Evolutionary conservation across 192 early-diverging fungal species (phyloP).

Genomic region (Piromyces finnis): DNA sequence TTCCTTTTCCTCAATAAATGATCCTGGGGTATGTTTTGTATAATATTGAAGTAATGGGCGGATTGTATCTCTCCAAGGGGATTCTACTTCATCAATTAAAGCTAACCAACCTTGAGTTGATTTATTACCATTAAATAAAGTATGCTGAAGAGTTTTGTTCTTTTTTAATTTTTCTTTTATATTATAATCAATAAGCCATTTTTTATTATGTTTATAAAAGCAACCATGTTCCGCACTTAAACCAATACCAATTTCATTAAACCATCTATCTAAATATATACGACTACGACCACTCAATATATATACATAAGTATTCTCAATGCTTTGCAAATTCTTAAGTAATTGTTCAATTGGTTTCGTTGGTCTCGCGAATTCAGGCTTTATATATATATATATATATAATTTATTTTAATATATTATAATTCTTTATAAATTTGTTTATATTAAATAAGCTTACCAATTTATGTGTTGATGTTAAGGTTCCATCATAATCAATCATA

Average conservation of each 20-base stretch:
- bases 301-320: not conserved
- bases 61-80: not conserved
- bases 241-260: not conserved
- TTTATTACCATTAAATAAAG: conserved; percentile 29
- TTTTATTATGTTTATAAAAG: conserved; percentile 37
- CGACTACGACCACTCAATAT: not conserved
- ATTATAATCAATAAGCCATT: conserved; percentile 5
- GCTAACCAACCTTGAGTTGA: conserved; percentile 21
- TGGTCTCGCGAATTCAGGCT: not conserved
- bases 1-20: conserved; percentile 57
- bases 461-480: not conserved
- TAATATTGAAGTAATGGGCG: not conserved
- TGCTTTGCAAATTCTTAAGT: not conserved
- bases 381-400: no score
- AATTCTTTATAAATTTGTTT: no score
- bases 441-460: not conserved
- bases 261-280: not conserved
- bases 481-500: not conserved
- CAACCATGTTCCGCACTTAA: conserved; percentile 57
- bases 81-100: not conserved
- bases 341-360: not conserved
- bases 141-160: conserved; percentile 26
- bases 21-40: conserved; percentile 47
- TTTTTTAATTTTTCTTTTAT: not conserved
- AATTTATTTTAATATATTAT: no score